Evolutionary conservation across 352 stramenopile genomes (phyloP).

Genomic region (Pythium apleroticum): DNA sequence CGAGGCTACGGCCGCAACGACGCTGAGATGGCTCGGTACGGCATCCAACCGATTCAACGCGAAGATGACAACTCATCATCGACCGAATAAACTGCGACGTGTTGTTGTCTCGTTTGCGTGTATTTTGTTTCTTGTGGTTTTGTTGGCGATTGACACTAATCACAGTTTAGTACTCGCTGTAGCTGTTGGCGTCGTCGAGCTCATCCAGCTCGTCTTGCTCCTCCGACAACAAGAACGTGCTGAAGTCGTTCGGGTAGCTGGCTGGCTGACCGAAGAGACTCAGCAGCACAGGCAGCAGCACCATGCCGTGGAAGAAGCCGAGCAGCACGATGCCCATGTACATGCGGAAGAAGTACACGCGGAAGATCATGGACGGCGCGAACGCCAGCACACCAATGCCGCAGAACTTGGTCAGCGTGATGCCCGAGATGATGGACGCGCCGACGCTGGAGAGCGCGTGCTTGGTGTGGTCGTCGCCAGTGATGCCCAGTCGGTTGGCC

Average conservation of each 20-base stretch:
- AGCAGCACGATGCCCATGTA: slow-evolving; percentile 88
- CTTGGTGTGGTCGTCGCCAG: slow-evolving; percentile 59
- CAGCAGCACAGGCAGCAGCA: slow-evolving; percentile 80
- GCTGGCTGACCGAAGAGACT: slow-evolving; percentile 61
- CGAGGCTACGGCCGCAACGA: slow-evolving; percentile 78
- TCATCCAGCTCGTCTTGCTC: slow-evolving; percentile 62
- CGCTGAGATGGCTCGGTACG: slow-evolving; percentile 62
- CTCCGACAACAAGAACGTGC: slow-evolving; percentile 71
- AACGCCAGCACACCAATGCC: slow-evolving; percentile 89
- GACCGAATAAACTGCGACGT: slow-evolving; percentile 1
- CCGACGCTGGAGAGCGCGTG: slow-evolving; percentile 77
- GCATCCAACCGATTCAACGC: slow-evolving; percentile 4
- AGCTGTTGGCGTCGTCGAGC: slow-evolving; percentile 9
- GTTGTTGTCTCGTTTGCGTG: not conserved
- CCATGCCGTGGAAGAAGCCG: slow-evolving; percentile 84
- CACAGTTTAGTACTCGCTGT: slow-evolving; percentile 24
- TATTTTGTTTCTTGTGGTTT: slow-evolving; percentile 6
- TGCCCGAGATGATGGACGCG: slow-evolving; percentile 87
- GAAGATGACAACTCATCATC: not conserved
- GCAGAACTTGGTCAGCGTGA: slow-evolving; percentile 92
- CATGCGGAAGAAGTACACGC: slow-evolving; percentile 93
- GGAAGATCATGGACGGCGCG: slow-evolving; percentile 89
- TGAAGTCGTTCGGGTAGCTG: slow-evolving; percentile 59
- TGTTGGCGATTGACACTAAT: not conserved
- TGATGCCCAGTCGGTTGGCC: slow-evolving; percentile 47